These are phyloP conservation scores for Aspergillus mulundensis DNA, from an alignment of 495 filamentous ascomycete species.

Conservation along the genomic window DNA sequence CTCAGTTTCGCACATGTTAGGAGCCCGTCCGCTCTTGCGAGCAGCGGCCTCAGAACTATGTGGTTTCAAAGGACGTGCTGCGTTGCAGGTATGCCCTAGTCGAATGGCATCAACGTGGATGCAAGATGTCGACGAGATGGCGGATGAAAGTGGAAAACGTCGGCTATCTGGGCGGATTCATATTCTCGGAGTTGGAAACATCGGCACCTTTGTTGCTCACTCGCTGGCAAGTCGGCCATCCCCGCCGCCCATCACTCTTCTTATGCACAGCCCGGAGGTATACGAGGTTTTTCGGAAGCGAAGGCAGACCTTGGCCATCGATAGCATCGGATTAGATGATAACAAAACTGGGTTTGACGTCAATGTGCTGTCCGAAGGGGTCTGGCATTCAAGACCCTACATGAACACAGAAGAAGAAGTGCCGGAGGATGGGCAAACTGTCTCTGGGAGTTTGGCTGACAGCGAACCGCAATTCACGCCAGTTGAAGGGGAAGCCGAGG, in stretches of 20 bases:
- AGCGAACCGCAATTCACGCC: constrained; percentile 10
- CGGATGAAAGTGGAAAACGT: constrained; percentile 18
- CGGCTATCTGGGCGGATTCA: constrained; percentile 49
- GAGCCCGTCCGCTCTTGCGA: constrained; percentile 38
- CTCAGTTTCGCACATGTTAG: constrained; percentile 37
- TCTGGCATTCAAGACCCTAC: constrained; percentile 30
- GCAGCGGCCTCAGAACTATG: constrained; percentile 23
- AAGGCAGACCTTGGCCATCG: constrained; percentile 31
- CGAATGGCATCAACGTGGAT: constrained; percentile 31
- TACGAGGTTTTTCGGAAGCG: constrained; percentile 25
- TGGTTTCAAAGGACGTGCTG: constrained; percentile 1
- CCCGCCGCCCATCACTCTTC: constrained; percentile 56
- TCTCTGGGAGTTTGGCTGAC: not conserved
- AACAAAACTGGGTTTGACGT: constrained; percentile 41
- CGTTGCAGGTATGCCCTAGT: not conserved
- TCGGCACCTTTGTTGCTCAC: constrained; percentile 59
- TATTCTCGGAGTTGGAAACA: constrained; percentile 55
- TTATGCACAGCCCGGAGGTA: constrained; percentile 41
- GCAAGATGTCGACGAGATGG: constrained; percentile 27
- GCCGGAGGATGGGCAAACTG: not conserved
- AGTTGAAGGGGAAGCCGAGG: constrained; percentile 29
- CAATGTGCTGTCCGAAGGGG: constrained; percentile 27
- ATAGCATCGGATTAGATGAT: constrained; percentile 38
- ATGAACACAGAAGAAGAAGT: constrained; percentile 23
- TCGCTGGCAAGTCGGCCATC: constrained; percentile 51